Evolutionary conservation across 768 basidiomycete species (phyloP), one percentile per base, ranked within the genome.

Genomic region (Pulveroboletus ravenelii): DNA sequence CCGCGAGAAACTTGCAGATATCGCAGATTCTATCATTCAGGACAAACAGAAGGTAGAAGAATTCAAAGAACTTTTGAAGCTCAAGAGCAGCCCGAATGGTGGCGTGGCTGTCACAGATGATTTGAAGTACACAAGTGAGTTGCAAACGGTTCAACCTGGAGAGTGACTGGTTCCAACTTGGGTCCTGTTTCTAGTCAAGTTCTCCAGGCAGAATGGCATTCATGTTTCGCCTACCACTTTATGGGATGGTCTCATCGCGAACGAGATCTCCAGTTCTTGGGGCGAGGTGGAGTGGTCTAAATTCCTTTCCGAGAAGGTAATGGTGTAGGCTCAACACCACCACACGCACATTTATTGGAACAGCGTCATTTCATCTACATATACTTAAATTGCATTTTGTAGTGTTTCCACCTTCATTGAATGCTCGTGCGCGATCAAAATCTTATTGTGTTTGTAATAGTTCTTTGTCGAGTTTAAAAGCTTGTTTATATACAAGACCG

Each of bases 161-260:
- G 12, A 5, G 31, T 35, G 14, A 31, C 48, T 20, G 36, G 14
- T 25, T 27, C 35, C 31, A 12, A 38, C 17, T 23, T 27, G 25
- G 6, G 10, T n/a, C 39, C 10, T 31, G 2, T 27, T n/a, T 52
- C 29, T 59, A 93, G 91, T 96, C 75, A 96, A 94, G 69, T 85
- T 86, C 65, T 81, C 87, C 14, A 76, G 94, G 54, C 93, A 96
- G 72, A 96, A 97, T 54, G 78, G 89, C 3, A 82, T 96, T 36
- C 94, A 97, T 57, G 90, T 95, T 41, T 93, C 92, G 1, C 91
- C 93, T 5, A 87, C 91, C 36, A 79, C 76, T 3, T 70, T 89
- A 2, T 87, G 82, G 81, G 85, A 93, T 57, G 88, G 90, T 44
- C 72, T 85, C 48, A 62, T 89, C 46, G 85, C 81, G 10, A 77